Evolutionary conservation across 768 basidiomycete species (phyloP).

Genomic region (Porphyrellus cyaneotinctus): DNA sequence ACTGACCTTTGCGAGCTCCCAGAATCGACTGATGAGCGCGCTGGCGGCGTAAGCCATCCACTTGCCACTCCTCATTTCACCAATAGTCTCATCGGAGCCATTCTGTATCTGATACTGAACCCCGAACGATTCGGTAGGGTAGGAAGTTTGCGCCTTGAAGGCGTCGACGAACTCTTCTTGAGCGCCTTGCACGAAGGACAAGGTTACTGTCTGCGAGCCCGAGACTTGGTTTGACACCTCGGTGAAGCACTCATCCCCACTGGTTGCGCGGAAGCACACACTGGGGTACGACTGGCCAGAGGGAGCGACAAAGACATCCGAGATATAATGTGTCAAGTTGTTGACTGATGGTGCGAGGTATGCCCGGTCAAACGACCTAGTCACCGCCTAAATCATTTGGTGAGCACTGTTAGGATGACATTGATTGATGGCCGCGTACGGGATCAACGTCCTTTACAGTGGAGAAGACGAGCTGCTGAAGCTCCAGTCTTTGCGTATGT

Average conservation of each 20-base stretch:
- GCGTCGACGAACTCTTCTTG: slow-evolving; percentile 50
- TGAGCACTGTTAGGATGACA: not conserved
- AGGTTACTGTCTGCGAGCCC: slow-evolving; percentile 42
- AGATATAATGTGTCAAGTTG: slow-evolving; percentile 50
- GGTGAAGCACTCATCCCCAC: slow-evolving; percentile 38
- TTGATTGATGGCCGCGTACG: slow-evolving; percentile 21
- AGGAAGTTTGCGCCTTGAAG: slow-evolving; percentile 27
- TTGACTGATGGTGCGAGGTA: slow-evolving; percentile 41
- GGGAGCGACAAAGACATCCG: slow-evolving; percentile 36
- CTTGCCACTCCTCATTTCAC: slow-evolving; percentile 72
- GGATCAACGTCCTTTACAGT: slow-evolving; percentile 33
- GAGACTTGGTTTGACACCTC: slow-evolving; percentile 32
- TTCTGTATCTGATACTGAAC: slow-evolving; percentile 51
- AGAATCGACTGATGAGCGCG: slow-evolving; percentile 76
- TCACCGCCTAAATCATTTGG: slow-evolving; percentile 21
- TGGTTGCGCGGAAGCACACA: slow-evolving; percentile 45
- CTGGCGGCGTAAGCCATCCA: slow-evolving; percentile 89
- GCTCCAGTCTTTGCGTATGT: slow-evolving; percentile 45
- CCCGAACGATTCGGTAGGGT: slow-evolving; percentile 36
- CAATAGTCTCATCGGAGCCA: slow-evolving; percentile 47
- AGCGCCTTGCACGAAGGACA: slow-evolving; percentile 47
- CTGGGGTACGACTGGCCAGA: slow-evolving; percentile 47
- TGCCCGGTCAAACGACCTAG: slow-evolving; percentile 34
- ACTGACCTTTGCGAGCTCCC: slow-evolving; percentile 74
- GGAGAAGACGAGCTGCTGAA: slow-evolving; percentile 68